Evolutionary conservation across 2,329 filamentous ascomycete species (phyloP).

Genomic region (Monosporascus cannonballus): DNA sequence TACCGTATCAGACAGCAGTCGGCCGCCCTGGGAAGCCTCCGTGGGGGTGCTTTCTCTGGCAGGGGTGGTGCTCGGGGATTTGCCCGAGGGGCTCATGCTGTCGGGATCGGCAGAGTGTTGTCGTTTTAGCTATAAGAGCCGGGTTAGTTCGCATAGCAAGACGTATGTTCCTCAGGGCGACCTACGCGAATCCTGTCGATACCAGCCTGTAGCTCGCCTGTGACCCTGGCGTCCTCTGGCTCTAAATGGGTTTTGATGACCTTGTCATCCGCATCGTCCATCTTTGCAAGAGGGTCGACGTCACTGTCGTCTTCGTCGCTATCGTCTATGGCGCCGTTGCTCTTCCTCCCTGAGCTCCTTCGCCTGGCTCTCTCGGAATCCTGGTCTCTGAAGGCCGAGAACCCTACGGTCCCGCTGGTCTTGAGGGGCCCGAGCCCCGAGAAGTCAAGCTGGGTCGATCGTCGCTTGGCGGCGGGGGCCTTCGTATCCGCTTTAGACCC

Average conservation of each 20-base stretch:
- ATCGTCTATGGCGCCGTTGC: slow-evolving; percentile 57
- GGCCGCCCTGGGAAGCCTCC: slow-evolving; percentile 27
- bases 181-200: slow-evolving; percentile 76
- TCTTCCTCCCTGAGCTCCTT: slow-evolving; percentile 56
- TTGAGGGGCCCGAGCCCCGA: slow-evolving; percentile 79
- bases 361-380: slow-evolving; percentile 49
- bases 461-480: slow-evolving; percentile 61
- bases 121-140: slow-evolving; percentile 62
- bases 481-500: slow-evolving; percentile 59
- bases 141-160: slow-evolving; percentile 15
- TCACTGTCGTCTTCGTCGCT: slow-evolving; percentile 69
- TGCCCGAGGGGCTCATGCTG: slow-evolving; percentile 34
- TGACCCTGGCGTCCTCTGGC: slow-evolving; percentile 65
- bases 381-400: slow-evolving; percentile 77
- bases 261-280: slow-evolving; percentile 59
- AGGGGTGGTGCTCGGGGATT: slow-evolving; percentile 40
- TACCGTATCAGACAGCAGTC: slow-evolving; percentile 25
- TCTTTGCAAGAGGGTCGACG: slow-evolving; percentile 54
- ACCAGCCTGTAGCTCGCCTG: slow-evolving; percentile 72
- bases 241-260: slow-evolving; percentile 53
- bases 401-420: slow-evolving; percentile 80
- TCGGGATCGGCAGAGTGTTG: slow-evolving; percentile 70
- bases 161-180: slow-evolving; percentile 1
- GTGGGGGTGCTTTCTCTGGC: slow-evolving; percentile 35
- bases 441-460: slow-evolving; percentile 80